Evolutionary conservation across 106 monocot genomes (phyloP).

Genomic region (Acanthochlamys bracteata): DNA sequence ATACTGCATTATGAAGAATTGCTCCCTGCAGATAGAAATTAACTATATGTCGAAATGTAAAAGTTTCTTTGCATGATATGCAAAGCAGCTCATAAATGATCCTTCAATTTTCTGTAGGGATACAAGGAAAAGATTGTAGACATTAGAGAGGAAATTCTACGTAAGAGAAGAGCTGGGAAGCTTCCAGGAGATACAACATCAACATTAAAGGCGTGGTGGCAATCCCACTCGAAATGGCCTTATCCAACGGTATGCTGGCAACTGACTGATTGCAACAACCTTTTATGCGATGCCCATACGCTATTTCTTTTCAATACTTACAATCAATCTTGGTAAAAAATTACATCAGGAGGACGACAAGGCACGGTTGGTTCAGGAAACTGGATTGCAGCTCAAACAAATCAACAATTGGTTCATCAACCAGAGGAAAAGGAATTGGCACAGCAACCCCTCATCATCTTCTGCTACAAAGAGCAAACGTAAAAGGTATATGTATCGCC

Average conservation of each 20-base stretch:
- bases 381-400: constrained; percentile 73
- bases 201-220: constrained; percentile 46
- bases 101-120: constrained; percentile 11
- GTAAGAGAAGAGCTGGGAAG: constrained; percentile 45
- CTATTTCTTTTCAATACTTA: no score
- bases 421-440: constrained; percentile 82
- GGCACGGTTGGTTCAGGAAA: constrained; percentile 59
- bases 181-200: constrained; percentile 44
- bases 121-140: constrained; percentile 44
- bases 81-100: background rate
- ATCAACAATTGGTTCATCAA: constrained; percentile 93
- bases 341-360: constrained; percentile 44
- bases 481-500: constrained; percentile 55
- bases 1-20: background rate
- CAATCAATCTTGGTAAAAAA: no score
- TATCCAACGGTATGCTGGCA: constrained; percentile 51
- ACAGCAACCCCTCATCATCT: constrained; percentile 63
- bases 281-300: no score
- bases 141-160: constrained; percentile 45
- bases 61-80: background rate
- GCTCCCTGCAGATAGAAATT: no score
- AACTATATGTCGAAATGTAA: no score
- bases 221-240: constrained; percentile 48
- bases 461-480: constrained; percentile 44
- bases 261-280: background rate